phyloP scores from a whole-genome alignment of 176 grass and related monocot species.

The Oryza meridionalis region DNA sequence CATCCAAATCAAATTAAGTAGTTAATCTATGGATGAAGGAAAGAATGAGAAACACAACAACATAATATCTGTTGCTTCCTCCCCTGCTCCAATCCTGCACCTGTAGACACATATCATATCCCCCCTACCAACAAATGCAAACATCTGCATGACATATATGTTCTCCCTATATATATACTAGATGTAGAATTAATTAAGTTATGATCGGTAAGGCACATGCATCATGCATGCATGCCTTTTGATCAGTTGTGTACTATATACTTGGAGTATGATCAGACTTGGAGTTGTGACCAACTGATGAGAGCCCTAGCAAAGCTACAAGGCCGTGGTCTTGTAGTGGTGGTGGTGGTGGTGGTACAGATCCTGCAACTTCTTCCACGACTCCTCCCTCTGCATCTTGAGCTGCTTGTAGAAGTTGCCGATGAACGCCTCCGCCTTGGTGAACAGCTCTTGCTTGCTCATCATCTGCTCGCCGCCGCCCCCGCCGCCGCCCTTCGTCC shows the following conservation, averaged over 20 bases:
- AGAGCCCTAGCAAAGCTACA: conserved; percentile 27
- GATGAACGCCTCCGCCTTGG: conserved; percentile 75
- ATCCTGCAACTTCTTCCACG: conserved; percentile 79
- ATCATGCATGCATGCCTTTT: neutral
- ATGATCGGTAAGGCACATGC: neutral
- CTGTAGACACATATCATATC: neutral
- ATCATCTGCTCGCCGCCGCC: conserved; percentile 40
- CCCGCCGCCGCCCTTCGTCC: neutral
- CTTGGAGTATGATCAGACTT: neutral
- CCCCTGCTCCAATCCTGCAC: neutral
- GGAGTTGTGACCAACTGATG: neutral
- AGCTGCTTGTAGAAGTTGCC: conserved; percentile 76
- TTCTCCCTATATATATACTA: neutral
- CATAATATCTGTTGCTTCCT: conserved; percentile 35
- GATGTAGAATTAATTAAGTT: neutral
- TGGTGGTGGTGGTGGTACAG: conserved; percentile 39
- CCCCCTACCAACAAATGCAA: neutral
- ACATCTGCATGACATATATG: neutral
- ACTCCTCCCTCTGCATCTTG: conserved; percentile 79
- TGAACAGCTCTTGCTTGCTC: conserved; percentile 70
- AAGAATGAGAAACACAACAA: conserved; percentile 18
- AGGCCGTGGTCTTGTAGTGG: conserved; percentile 37
- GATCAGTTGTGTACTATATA: neutral
- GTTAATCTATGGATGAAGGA: conserved; percentile 11
- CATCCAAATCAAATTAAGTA: conserved; percentile 3